Evolutionary conservation across 805 yeast species (phyloP).

Genomic region (Yarrowia sp.): DNA sequence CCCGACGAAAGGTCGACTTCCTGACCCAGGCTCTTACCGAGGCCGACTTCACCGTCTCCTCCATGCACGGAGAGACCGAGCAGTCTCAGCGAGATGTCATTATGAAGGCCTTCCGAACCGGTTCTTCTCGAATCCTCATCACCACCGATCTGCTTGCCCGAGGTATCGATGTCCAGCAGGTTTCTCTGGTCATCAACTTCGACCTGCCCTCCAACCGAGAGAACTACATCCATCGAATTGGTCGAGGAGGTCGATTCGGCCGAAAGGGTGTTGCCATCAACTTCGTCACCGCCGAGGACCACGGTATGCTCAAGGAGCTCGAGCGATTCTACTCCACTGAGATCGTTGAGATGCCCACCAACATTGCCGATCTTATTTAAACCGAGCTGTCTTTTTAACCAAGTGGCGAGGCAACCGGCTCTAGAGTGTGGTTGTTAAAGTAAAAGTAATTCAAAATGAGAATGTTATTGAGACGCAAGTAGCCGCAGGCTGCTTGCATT

Average conservation of each 20-base stretch:
- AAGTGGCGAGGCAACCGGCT: constrained; percentile 14
- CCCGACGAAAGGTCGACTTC: constrained; percentile 92
- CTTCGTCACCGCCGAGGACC: constrained; percentile 81
- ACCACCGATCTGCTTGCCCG: constrained; percentile 97
- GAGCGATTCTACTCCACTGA: constrained; percentile 86
- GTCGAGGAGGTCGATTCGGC: constrained; percentile 98
- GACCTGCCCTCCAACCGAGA: constrained; percentile 88
- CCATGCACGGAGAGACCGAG: constrained; percentile 97
- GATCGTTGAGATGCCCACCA: constrained; percentile 89
- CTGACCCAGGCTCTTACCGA: constrained; percentile 73
- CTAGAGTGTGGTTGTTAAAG: constrained; percentile 10
- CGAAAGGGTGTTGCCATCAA: constrained; percentile 97
- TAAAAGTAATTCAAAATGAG: constrained; percentile 24
- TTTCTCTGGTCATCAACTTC: constrained; percentile 89
- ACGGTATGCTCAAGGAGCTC: constrained; percentile 69
- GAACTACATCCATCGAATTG: constrained; percentile 95
- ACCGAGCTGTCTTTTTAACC: not conserved
- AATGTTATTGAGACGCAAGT: not conserved
- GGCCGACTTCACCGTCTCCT: constrained; percentile 84
- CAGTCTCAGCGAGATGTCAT: constrained; percentile 92
- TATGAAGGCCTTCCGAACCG: constrained; percentile 94
- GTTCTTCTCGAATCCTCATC: constrained; percentile 88
- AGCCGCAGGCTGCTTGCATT: not conserved
- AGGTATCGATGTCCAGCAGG: constrained; percentile 98
- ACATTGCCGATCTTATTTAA: constrained; percentile 51